These are phyloP conservation scores for Pichia scutulata DNA, from an alignment of 805 yeast genomes.

Conservation along the genomic window DNA sequence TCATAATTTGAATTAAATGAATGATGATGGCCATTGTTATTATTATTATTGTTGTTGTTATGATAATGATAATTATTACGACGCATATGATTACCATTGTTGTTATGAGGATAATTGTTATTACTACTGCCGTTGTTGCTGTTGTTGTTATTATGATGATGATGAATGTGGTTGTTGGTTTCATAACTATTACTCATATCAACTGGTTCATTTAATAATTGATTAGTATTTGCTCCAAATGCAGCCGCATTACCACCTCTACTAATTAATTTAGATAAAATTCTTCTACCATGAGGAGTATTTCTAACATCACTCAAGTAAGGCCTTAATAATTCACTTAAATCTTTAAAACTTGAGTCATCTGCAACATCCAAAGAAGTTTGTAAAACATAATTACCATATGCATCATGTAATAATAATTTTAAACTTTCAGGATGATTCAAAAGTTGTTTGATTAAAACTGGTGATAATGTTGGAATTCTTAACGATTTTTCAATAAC, in stretches of 20 bases:
- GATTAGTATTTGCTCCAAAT: background rate
- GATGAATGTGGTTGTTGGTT: background rate
- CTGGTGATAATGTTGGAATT: conserved; percentile 37
- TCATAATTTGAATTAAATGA: background rate
- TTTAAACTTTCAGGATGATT: conserved; percentile 28
- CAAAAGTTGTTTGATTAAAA: conserved; percentile 38
- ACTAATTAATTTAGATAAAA: conserved; percentile 51
- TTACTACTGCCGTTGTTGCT: background rate
- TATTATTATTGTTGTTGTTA: background rate
- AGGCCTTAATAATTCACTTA: conserved; percentile 60
- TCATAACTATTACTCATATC: background rate
- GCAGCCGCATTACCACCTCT: conserved; percentile 23
- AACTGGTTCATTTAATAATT: conserved; percentile 1
- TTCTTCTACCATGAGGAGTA: conserved; percentile 95
- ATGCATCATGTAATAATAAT: conserved; percentile 47
- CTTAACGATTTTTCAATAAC: conserved; percentile 51
- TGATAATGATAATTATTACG: background rate
- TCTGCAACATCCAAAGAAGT: conserved; percentile 52
- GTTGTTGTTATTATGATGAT: background rate
- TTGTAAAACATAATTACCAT: conserved; percentile 53
- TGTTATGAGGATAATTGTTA: background rate
- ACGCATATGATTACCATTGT: background rate
- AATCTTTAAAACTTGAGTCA: conserved; percentile 41
- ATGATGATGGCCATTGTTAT: background rate
- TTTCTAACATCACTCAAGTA: conserved; percentile 70